Evolutionary conservation across 139 green algal species (phyloP), one percentile per base, ranked within the genome.

Genomic region (Picochlorum sp.): DNA sequence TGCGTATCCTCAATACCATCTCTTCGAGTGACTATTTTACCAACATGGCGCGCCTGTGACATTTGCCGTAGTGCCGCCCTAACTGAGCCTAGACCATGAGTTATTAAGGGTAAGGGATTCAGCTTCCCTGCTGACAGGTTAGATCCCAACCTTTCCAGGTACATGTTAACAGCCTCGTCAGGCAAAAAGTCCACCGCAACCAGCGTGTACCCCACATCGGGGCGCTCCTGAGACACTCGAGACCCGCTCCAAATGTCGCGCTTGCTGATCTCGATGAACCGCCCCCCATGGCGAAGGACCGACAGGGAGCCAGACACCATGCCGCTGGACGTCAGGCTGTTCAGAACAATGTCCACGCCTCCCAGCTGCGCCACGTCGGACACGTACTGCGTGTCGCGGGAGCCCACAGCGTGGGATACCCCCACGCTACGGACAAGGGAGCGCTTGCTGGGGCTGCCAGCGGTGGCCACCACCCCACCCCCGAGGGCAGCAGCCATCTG

Each of bases 21-120:
- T n/a, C n/a, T n/a, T n/a, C n/a, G n/a, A n/a, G n/a, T n/a, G n/a
- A 90, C 76, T 30, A 92, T 73, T 71, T 92, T 92, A 70, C 85
- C 85, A 24, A 90, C 71, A 50, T 89, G 81, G 0, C 71, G 60
- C 0, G 83, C 81, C 61, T 85, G 76, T 13, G 78, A 81, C 70
- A 93, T 81, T 66, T 88, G 78, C 4, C 85, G 72, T 51, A 93
- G 64, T 5, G 85, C 85, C n/a, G 73, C 59, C 26, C 60, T 58
- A 13, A 78, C 72, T 25, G 24, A 52, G 28, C 3, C 16, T 25
- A 86, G 54, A 30, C 44, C 37, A 63, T 83, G 68, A 2, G 39
- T 52, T 5, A 65, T 43, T 18, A 53, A 36, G 9, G 53, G 76
- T 18, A 89, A 65, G 0, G 78, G 78, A 7, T 18, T 12, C 2